Evolutionary conservation across 768 basidiomycete genomes (phyloP), one percentile per base, ranked within the genome.

Genomic region (Mycena venus): DNA sequence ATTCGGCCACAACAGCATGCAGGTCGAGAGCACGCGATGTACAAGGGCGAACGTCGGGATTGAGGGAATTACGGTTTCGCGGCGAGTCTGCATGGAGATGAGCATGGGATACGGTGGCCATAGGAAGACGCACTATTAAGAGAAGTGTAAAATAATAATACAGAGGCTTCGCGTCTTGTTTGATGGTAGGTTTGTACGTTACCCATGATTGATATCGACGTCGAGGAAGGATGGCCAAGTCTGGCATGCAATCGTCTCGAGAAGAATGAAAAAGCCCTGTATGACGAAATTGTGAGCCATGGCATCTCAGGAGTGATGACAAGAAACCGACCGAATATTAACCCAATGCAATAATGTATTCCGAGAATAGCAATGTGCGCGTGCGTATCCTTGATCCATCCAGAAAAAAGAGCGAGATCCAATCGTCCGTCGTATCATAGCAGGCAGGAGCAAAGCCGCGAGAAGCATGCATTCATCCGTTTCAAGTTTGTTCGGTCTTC

Each of bases 361-460:
- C 72, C 75, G 10, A 23, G 64, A 70, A 56, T 76, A 76, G 75
- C 55, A 40, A 73, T 76, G 75, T 76, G 72, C 68, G 10, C 63
- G 67, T 70, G 59, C 36, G 34, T 38, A 63, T 36, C 62, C 42
- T 72, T 36, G 44, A 56, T 72, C 71, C 71, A 69, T 68, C 66
- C 70, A 42, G 21, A 60, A 53, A 15, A 12, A 25, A 25, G 60
- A 53, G 60, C 51, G 62, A 65, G 63, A 42, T 29, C 61, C n/a
- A 47, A 58, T 67, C 58, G 58, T 44, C 53, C 58, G 58, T 44
- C 53, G 44, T 61, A 58, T 7, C 27, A 23, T 31, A 59, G 67
- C 60, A 47, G 36, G 36, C 25, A 62, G 32, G 34, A 44, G 64
- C 68, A 68, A 32, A 40, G 62, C 47, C 49, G 55, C 27, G 36